A percentile compares a stretch with the other conserved stretches of the same genome.
These are phyloP conservation scores for Mortierella sp. DNA, from an alignment of 371 early-diverging fungal species.

Conservation along the genomic window DNA sequence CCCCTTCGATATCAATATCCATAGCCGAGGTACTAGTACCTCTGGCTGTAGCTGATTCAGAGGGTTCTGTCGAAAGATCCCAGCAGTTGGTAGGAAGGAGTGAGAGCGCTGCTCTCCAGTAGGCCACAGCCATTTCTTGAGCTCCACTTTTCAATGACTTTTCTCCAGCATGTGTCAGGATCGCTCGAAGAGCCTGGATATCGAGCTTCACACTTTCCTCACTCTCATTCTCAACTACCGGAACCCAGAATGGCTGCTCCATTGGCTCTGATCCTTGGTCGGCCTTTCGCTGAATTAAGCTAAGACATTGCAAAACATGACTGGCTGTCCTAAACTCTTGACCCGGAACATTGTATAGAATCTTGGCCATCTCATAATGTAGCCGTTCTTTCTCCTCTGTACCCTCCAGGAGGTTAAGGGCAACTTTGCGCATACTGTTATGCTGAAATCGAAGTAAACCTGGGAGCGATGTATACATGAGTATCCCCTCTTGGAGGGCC, in stretches of 20 bases:
- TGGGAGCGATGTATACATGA: slow-evolving; percentile 33
- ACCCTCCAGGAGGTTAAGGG: slow-evolving; percentile 21
- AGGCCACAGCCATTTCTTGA: slow-evolving; percentile 42
- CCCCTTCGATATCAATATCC: too few relatives aligned
- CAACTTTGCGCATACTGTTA: slow-evolving; percentile 44
- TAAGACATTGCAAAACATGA: slow-evolving; percentile 34
- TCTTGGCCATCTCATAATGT: slow-evolving; percentile 38
- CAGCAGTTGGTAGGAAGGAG: slow-evolving; percentile 44
- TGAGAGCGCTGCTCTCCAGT: slow-evolving; percentile 45
- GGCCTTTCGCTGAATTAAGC: slow-evolving; percentile 25
- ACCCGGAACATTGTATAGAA: slow-evolving; percentile 23
- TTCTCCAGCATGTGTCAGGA: slow-evolving; percentile 38
- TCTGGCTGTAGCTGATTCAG: background rate
- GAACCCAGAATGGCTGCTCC: background rate
- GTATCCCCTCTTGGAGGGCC: slow-evolving; percentile 40
- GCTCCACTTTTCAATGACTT: slow-evolving; percentile 51
- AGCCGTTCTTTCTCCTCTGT: slow-evolving; percentile 28
- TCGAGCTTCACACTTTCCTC: slow-evolving; percentile 14
- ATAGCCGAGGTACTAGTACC: background rate
- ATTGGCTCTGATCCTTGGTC: background rate
- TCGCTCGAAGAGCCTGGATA: slow-evolving; percentile 14
- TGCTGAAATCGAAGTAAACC: slow-evolving; percentile 39
- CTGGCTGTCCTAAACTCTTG: slow-evolving; percentile 39
- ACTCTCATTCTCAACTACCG: slow-evolving; percentile 1
- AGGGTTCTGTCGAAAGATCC: slow-evolving; percentile 4